These are phyloP conservation scores for Dactylellina sp. DNA, from an alignment of 2,329 filamentous ascomycete species.

Conservation along the genomic window DNA sequence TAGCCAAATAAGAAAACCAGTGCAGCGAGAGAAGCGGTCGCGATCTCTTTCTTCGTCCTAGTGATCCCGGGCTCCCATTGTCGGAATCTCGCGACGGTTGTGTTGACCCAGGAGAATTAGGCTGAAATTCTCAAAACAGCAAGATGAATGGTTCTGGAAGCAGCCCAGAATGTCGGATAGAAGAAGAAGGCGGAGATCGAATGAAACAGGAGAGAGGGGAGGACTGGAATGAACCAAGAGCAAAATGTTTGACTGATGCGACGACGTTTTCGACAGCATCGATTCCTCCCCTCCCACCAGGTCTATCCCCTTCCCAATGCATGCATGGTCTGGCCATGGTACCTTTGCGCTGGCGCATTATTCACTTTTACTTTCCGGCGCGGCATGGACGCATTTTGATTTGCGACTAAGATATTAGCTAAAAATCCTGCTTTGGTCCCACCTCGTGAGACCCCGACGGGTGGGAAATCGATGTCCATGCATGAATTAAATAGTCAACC, in stretches of 20 bases:
- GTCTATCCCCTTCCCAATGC: too few relatives aligned
- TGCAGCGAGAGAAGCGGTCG: background rate
- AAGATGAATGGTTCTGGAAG: slow-evolving; percentile 3
- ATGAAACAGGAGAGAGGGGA: background rate
- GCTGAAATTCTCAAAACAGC: slow-evolving; percentile 4
- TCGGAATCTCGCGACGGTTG: slow-evolving; percentile 48
- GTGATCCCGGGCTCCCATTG: slow-evolving; percentile 4
- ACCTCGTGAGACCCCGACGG: too few relatives aligned
- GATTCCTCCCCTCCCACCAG: too few relatives aligned
- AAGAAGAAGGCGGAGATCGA: background rate
- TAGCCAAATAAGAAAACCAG: background rate
- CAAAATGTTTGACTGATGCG: background rate
- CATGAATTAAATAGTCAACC: too few relatives aligned
- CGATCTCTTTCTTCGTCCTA: slow-evolving; percentile 2
- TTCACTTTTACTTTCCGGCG: too few relatives aligned
- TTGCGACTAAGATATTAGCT: slow-evolving; percentile 1
- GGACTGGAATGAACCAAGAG: background rate
- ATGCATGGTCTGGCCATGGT: too few relatives aligned
- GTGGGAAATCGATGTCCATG: too few relatives aligned
- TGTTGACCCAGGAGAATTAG: slow-evolving; percentile 20
- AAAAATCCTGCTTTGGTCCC: slow-evolving; percentile 13
- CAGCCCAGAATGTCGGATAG: background rate
- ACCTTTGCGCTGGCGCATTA: too few relatives aligned
- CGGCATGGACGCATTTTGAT: too few relatives aligned
- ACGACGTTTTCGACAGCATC: background rate